A percentile compares a stretch with the other conserved stretches of the same genome.
phyloP scores from a whole-genome alignment of 2,329 filamentous ascomycete species.

The Malbranchea zuffiana region DNA sequence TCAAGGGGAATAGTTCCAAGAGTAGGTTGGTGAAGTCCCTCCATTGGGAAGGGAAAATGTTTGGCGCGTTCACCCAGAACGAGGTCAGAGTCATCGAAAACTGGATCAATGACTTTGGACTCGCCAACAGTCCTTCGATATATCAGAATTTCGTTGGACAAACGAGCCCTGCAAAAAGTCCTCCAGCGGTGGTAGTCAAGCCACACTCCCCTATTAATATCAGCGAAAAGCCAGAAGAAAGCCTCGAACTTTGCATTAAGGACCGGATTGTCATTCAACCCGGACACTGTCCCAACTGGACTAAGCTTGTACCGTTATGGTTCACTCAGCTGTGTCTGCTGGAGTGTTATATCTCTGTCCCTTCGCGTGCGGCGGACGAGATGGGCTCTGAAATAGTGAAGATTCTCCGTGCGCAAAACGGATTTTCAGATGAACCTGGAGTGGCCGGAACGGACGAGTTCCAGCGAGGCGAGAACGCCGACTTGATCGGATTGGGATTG shows the following conservation, averaged over 20 bases:
- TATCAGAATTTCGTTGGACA: not conserved
- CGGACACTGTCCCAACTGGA: conserved; percentile 5
- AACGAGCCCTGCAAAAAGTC: too few species aligned
- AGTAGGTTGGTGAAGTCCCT: conserved; percentile 37
- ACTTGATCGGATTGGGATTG: conserved; percentile 2
- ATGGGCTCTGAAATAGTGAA: conserved; percentile 29
- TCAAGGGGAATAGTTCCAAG: conserved; percentile 29
- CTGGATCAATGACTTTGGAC: conserved; percentile 33
- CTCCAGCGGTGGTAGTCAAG: not conserved
- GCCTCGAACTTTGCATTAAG: not conserved
- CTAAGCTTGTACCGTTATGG: conserved; percentile 30
- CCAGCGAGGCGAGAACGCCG: conserved; percentile 1
- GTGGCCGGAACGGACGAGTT: conserved; percentile 6
- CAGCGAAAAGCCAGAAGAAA: too few species aligned
- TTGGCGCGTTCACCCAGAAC: conserved; percentile 38
- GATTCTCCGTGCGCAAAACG: conserved; percentile 32
- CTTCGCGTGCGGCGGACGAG: conserved; percentile 24
- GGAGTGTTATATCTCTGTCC: conserved; percentile 28
- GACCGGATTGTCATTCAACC: not conserved
- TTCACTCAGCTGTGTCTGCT: conserved; percentile 30
- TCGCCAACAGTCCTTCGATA: conserved; percentile 12
- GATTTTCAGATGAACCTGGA: conserved; percentile 21
- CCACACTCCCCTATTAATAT: not conserved
- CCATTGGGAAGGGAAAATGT: conserved; percentile 41
- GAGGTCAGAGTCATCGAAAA: conserved; percentile 30